Conservation (phyloP, 2,329 filamentous ascomycete species). For the Parastagonospora avenae region DNA sequence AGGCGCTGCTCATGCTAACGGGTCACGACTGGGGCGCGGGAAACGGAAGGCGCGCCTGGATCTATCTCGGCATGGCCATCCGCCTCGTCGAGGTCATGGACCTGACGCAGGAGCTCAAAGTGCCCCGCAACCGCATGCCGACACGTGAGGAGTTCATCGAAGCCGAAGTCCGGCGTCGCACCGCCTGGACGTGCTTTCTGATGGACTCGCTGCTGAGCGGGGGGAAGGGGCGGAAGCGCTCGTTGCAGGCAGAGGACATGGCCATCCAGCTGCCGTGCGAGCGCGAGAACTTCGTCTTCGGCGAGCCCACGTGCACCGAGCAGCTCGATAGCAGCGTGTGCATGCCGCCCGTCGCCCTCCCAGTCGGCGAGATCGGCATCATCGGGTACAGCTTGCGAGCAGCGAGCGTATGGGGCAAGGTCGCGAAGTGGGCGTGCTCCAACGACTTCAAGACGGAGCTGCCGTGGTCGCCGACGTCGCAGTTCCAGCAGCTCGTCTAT, state of each 20-base stretch:
- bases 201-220: slow-evolving; percentile 51
- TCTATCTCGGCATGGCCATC: slow-evolving; percentile 50
- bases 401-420: slow-evolving; percentile 50
- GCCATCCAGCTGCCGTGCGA: slow-evolving; percentile 48
- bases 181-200: slow-evolving; percentile 50
- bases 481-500: slow-evolving; percentile 44
- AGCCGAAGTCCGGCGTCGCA: slow-evolving; percentile 47
- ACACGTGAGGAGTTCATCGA: slow-evolving; percentile 49
- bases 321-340: slow-evolving; percentile 38
- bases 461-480: slow-evolving; percentile 43
- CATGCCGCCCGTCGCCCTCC: slow-evolving; percentile 35
- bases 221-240: slow-evolving; percentile 47
- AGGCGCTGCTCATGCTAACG: slow-evolving; percentile 50
- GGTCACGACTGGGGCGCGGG: slow-evolving; percentile 55
- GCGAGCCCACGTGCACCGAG: slow-evolving; percentile 44
- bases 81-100: slow-evolving; percentile 49
- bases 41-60: slow-evolving; percentile 49
- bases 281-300: slow-evolving; percentile 47
- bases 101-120: slow-evolving; percentile 43
- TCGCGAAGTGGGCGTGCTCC: slow-evolving; percentile 49
- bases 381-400: slow-evolving; percentile 47
- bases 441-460: slow-evolving; percentile 43
- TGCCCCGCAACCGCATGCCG: slow-evolving; percentile 35
- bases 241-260: slow-evolving; percentile 44
- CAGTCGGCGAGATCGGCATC: slow-evolving; percentile 43